Percentiles rank a stretch among this genome's conserved stretches.
These are phyloP conservation scores for Leccinum truebloodii DNA, from an alignment of 768 basidiomycete genomes.

Conservation along the genomic window DNA sequence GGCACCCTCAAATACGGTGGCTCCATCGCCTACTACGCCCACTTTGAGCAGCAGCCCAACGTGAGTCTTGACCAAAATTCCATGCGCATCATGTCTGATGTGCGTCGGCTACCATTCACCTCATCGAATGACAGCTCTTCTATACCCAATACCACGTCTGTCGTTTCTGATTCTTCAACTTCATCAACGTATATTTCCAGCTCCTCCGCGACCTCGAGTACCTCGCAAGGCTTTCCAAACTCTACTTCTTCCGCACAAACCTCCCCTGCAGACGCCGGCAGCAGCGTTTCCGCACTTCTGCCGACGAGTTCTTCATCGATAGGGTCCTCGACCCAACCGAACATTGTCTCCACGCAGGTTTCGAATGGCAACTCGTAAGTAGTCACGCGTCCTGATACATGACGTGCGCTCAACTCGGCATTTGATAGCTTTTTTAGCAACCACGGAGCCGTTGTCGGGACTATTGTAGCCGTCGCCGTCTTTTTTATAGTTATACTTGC, in stretches of 20 bases:
- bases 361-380: slow-evolving; percentile 29
- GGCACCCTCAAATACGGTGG: background rate
- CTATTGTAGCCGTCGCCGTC: slow-evolving; percentile 68
- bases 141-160: background rate
- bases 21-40: background rate
- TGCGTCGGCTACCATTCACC: background rate
- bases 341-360: slow-evolving; percentile 49
- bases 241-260: slow-evolving; percentile 30
- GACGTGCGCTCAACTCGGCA: slow-evolving; percentile 1
- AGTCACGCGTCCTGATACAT: background rate
- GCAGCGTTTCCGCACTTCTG: slow-evolving; percentile 41
- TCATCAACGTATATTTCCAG: background rate
- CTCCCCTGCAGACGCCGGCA: slow-evolving; percentile 39
- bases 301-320: slow-evolving; percentile 42
- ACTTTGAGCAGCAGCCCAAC: background rate
- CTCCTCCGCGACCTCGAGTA: background rate
- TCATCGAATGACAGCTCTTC: background rate
- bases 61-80: slow-evolving; percentile 2
- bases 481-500: slow-evolving; percentile 47
- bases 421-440: slow-evolving; percentile 61
- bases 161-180: slow-evolving; percentile 2
- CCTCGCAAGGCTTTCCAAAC: background rate
- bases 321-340: slow-evolving; percentile 46
- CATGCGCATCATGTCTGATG: background rate
- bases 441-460: slow-evolving; percentile 67